Evolutionary conservation across 2,329 filamentous ascomycete genomes (phyloP), one percentile per base, ranked within the genome.

Genomic region (Piedraia hortae): DNA sequence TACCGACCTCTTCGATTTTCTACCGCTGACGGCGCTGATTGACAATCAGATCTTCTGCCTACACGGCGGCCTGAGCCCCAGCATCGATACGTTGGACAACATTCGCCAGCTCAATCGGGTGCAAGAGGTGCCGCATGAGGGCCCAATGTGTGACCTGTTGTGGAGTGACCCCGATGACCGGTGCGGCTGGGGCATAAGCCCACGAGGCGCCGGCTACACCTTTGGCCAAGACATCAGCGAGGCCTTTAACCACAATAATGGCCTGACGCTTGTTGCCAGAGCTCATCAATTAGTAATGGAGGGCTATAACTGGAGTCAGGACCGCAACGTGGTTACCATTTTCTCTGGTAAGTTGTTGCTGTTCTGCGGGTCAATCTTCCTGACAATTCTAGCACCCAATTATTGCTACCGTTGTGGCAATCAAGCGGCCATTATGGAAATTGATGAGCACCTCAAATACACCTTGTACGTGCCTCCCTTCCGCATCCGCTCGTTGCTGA

Each of bases 371-470:
- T 15, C 11, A 21, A 15, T 9, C 3, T 16, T 4, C 20, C 23
- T 22, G 33, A 48, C 31, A 12, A 18, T 17, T 21, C 6, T 28
- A 57, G 53, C 53, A 34, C 53, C 53, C 17, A 57, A 59, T 35
- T 97, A 97, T 59, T 97, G 82, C 56, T 93, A 97, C 59, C 66
- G 85, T 47, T 97, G 85, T 44, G 85, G 85, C 43, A 97, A 97
- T 51, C 85, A 93, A 51, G 85, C 85, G 26, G 85, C 85, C n/a
- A 93, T 97, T 47, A 97, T 97, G 85, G 85, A 93, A 52, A 97
- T 97, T 48, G 85, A 93, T 35, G 85, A 97, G 53, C 80, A 93
- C 48, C 55, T 97, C 44, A 93, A 97, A 58, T 97, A 93, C 53
- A 93, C 85, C 42, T 93, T 97, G 82, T 91, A 62, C 50, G 78